Percentiles rank a stretch among this genome's conserved stretches.
Conservation (phyloP, 208 protist species). For the Leishmania tropica region DNA sequence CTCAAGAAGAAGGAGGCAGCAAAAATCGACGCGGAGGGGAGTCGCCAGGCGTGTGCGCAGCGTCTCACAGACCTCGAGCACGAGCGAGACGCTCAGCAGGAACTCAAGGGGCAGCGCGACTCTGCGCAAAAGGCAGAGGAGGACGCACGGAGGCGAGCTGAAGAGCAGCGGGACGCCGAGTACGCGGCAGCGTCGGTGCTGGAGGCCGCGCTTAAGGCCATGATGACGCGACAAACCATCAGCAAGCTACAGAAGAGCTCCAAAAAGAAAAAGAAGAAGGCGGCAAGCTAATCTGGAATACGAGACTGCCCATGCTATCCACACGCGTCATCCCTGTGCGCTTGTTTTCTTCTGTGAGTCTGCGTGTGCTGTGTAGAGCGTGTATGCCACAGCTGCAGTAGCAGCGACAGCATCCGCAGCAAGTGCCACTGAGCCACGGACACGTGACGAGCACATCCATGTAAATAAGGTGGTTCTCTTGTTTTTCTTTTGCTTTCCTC, state of each 20-base stretch:
- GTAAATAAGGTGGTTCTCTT: not conserved
- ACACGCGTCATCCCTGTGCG: no score
- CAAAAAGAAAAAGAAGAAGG: constrained; percentile 65
- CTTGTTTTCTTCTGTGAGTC: not conserved
- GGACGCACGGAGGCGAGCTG: constrained; percentile 29
- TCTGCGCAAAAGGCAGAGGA: constrained; percentile 35
- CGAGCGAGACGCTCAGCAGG: constrained; percentile 49
- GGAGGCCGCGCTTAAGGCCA: constrained; percentile 78
- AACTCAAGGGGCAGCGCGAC: constrained; percentile 60
- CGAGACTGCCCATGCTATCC: no score
- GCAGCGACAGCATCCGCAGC: not conserved
- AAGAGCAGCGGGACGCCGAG: constrained; percentile 48
- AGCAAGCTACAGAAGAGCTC: constrained; percentile 74
- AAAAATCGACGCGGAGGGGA: constrained; percentile 86
- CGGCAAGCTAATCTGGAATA: not conserved
- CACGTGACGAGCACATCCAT: not conserved
- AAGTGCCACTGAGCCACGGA: not conserved
- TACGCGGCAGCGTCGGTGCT: constrained; percentile 81
- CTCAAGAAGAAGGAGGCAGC: constrained; percentile 74
- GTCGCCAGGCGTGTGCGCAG: constrained; percentile 75
- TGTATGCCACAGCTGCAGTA: not conserved
- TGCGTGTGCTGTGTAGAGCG: not conserved
- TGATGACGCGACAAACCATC: constrained; percentile 79
- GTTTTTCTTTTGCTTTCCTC: not conserved
- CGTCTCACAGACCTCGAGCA: constrained; percentile 61